Conservation (phyloP, 352 stramenopile genomes). For the Globisporangium lucens region DNA sequence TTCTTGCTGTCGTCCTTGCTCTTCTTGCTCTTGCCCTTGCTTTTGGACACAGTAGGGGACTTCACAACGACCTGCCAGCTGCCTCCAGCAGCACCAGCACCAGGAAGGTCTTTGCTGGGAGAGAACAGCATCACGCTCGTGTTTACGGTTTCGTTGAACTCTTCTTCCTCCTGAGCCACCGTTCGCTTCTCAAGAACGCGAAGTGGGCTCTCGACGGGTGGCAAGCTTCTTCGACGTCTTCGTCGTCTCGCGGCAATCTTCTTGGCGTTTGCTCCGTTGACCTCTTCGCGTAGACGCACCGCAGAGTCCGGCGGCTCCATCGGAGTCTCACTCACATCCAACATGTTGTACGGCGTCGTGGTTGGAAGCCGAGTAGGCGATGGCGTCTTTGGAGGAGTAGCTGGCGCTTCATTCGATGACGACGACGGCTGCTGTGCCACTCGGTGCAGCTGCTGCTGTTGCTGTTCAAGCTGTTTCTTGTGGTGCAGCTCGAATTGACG, state of each 20-base stretch:
- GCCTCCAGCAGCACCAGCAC: slow-evolving; percentile 15
- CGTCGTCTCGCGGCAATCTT: slow-evolving; percentile 19
- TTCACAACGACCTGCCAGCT: slow-evolving; percentile 60
- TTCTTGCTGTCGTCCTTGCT: slow-evolving; percentile 10
- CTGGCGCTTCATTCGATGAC: not conserved
- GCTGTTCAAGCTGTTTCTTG: slow-evolving; percentile 36
- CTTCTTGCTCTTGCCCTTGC: slow-evolving; percentile 14
- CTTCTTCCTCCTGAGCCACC: slow-evolving; percentile 26
- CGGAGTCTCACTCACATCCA: slow-evolving; percentile 40
- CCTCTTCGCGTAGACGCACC: slow-evolving; percentile 28
- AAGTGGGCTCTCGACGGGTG: slow-evolving; percentile 39
- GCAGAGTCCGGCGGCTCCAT: slow-evolving; percentile 18
- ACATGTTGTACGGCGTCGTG: slow-evolving; percentile 23
- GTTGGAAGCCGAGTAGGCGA: slow-evolving; percentile 19
- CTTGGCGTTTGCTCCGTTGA: slow-evolving; percentile 24
- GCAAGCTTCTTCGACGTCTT: slow-evolving; percentile 44
- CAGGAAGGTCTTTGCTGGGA: slow-evolving; percentile 33
- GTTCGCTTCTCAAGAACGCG: slow-evolving; percentile 33
- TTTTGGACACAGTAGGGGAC: slow-evolving; percentile 41
- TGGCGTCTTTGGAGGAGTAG: slow-evolving; percentile 26
- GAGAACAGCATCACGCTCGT: slow-evolving; percentile 44
- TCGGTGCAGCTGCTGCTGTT: slow-evolving; percentile 34
- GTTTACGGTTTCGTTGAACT: slow-evolving; percentile 14
- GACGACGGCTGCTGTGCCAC: not conserved
- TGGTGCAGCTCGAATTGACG: slow-evolving; percentile 72